These are phyloP conservation scores for Lentinula detonsa DNA, from an alignment of 768 basidiomycete species.

Conservation along the genomic window DNA sequence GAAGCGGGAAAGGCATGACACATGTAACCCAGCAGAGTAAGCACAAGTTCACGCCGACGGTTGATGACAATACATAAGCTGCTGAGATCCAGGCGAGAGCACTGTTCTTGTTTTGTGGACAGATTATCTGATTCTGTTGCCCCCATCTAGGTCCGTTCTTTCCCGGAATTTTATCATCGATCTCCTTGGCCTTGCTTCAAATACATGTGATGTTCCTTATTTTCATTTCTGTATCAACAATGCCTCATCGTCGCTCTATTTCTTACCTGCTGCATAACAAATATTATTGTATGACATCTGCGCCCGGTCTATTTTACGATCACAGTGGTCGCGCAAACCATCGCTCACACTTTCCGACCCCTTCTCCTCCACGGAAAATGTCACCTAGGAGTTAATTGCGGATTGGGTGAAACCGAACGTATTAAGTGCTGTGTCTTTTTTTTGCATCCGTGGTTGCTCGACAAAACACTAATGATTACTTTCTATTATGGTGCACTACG, in stretches of 20 bases:
- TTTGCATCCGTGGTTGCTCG: slow-evolving; percentile 4
- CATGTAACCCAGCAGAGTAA: slow-evolving; percentile 61
- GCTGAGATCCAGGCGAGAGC: background rate
- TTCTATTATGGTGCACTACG: background rate
- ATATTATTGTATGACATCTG: background rate
- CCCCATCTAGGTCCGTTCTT: background rate
- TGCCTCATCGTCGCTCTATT: slow-evolving; percentile 22
- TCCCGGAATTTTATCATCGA: background rate
- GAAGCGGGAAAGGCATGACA: slow-evolving; percentile 87
- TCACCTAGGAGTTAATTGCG: background rate
- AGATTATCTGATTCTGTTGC: background rate
- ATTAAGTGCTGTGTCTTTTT: background rate
- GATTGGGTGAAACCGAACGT: background rate
- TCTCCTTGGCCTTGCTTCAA: slow-evolving; percentile 7
- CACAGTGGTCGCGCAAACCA: background rate
- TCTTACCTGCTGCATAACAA: background rate
- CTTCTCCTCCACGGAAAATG: slow-evolving; percentile 4
- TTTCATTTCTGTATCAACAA: slow-evolving; percentile 15
- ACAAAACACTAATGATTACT: slow-evolving; percentile 1
- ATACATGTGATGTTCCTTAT: slow-evolving; percentile 27
- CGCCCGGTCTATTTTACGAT: background rate
- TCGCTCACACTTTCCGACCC: background rate
- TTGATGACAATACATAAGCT: slow-evolving; percentile 33
- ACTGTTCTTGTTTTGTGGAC: background rate
- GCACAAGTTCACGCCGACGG: slow-evolving; percentile 61